Evolutionary conservation across 1,139 yeast genomes (phyloP).

Genomic region (Kurtzmaniella quercitrusa): DNA sequence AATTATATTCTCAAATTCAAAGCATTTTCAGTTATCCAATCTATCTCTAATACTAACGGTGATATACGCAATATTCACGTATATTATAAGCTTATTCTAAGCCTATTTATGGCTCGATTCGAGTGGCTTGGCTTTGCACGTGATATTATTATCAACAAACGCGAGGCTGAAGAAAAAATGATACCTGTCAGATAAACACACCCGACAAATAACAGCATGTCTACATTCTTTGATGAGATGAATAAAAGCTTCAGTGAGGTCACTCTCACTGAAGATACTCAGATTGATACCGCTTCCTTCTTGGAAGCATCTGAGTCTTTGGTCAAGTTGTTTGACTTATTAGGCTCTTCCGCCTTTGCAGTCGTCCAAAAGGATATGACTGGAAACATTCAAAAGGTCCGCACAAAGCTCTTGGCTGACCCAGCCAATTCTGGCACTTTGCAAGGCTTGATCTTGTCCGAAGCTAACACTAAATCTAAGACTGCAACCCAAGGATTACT

Average conservation of each 20-base stretch:
- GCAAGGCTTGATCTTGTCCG: constrained; percentile 74
- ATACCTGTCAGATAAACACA: not conserved
- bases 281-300: constrained; percentile 70
- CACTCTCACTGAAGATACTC: constrained; percentile 50
- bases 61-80: too few relatives aligned
- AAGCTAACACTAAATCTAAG: constrained; percentile 59
- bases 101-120: too few relatives aligned
- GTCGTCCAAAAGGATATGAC: constrained; percentile 87
- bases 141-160: not conserved
- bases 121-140: not conserved
- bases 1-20: too few relatives aligned
- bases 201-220: constrained; percentile 29
- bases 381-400: constrained; percentile 77
- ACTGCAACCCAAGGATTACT: constrained; percentile 89
- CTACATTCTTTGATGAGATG: constrained; percentile 78
- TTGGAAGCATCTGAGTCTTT: constrained; percentile 82
- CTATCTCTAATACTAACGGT: too few relatives aligned
- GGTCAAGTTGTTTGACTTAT: constrained; percentile 75
- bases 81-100: too few relatives aligned
- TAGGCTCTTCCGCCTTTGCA: constrained; percentile 81
- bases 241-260: constrained; percentile 75
- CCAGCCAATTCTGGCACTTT: constrained; percentile 65
- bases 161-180: not conserved
- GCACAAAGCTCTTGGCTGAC: constrained; percentile 59
- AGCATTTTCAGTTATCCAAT: too few relatives aligned